A percentile compares a stretch with the other conserved stretches of the same genome.
phyloP scores from a whole-genome alignment of 2,329 filamentous ascomycete genomes.

The Thelonectria rubi region DNA sequence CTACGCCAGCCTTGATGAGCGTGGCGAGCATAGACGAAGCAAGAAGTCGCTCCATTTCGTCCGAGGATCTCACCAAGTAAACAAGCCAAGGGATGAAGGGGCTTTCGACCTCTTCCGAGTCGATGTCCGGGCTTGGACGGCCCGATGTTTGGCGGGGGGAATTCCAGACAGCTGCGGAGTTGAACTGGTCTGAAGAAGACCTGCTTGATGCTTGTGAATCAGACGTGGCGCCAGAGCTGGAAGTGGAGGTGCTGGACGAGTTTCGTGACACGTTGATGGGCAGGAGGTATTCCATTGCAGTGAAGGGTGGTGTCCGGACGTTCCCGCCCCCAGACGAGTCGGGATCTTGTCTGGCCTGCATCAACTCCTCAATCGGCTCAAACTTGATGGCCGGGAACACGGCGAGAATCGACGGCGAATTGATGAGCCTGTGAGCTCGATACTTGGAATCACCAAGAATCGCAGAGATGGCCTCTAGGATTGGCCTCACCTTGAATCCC shows the following conservation, averaged over 20 bases:
- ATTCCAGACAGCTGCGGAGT: conserved; percentile 45
- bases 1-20: conserved; percentile 73
- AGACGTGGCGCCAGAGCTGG: conserved; percentile 17
- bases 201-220: conserved; percentile 45
- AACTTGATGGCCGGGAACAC: conserved; percentile 72
- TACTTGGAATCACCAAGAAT: conserved; percentile 84
- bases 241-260: conserved; percentile 29
- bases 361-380: conserved; percentile 57
- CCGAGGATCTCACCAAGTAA: conserved; percentile 65
- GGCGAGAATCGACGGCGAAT: conserved; percentile 73
- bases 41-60: conserved; percentile 69
- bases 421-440: conserved; percentile 75
- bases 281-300: conserved; percentile 69
- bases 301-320: conserved; percentile 50
- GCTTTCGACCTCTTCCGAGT: conserved; percentile 71
- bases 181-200: conserved; percentile 43
- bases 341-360: conserved; percentile 61
- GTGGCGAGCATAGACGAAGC: conserved; percentile 75
- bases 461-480: conserved; percentile 79
- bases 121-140: conserved; percentile 44
- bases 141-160: conserved; percentile 43
- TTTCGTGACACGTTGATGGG: conserved; percentile 54
- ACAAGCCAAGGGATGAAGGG: conserved; percentile 79
- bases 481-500: conserved; percentile 68
- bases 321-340: conserved; percentile 62